Conservation (phyloP, 495 filamentous ascomycete species). For the Sphaerosporella brunnea region DNA sequence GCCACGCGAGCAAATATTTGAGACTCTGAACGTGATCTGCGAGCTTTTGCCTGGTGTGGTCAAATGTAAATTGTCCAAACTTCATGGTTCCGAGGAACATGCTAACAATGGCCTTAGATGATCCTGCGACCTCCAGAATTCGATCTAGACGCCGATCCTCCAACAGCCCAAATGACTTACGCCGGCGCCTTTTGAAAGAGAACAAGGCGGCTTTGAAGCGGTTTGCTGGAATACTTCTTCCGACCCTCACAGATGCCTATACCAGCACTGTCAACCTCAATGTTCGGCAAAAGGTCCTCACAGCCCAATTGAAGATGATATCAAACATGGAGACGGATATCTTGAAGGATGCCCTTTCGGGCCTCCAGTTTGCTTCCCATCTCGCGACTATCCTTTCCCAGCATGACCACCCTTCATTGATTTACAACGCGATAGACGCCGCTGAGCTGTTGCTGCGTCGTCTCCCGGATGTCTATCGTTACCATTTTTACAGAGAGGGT, state of each 20-base stretch:
- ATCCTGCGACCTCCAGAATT: neutral
- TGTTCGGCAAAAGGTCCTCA: conserved; percentile 91
- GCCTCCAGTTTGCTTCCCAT: conserved; percentile 93
- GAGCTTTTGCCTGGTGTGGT: conserved; percentile 67
- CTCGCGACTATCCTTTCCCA: conserved; percentile 90
- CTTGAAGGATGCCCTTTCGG: conserved; percentile 69
- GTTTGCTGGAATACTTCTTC: conserved; percentile 88
- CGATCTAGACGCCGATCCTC: conserved; percentile 2
- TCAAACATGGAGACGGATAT: conserved; percentile 78
- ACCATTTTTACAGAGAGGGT: conserved; percentile 94
- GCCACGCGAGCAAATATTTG: conserved; percentile 89
- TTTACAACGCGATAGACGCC: conserved; percentile 71
- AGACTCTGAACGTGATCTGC: conserved; percentile 95
- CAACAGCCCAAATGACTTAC: conserved; percentile 44
- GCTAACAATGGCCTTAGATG: neutral
- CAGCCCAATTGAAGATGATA: conserved; percentile 92
- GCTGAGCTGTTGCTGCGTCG: conserved; percentile 73
- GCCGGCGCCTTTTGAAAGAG: conserved; percentile 40
- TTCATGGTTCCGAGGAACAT: neutral
- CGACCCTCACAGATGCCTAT: conserved; percentile 90
- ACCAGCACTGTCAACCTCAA: conserved; percentile 96
- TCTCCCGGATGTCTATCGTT: conserved; percentile 70
- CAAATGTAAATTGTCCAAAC: conserved; percentile 21
- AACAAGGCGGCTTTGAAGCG: conserved; percentile 76
- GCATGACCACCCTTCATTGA: conserved; percentile 75